Conservation (phyloP, 164 flowering plant species). For the Kingdonia uniflora region DNA sequence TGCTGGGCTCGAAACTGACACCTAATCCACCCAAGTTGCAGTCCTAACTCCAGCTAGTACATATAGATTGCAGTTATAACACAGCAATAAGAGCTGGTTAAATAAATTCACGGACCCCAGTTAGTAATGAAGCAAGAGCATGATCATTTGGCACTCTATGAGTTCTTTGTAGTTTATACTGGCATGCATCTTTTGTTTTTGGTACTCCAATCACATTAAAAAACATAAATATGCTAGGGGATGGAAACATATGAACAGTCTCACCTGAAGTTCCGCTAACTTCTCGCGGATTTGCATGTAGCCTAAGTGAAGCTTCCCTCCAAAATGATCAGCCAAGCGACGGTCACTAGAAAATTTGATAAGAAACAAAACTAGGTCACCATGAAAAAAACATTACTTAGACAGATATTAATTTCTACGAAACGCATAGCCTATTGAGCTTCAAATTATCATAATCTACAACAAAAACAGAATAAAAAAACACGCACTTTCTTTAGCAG, state of each 20-base stretch:
- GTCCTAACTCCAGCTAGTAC: too few species aligned
- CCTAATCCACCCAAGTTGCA: too few species aligned
- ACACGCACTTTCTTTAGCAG: conserved; percentile 99
- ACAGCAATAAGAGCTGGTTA: too few species aligned
- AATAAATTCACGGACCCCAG: too few species aligned
- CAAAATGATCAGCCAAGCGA: conserved; percentile 98
- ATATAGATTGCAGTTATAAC: too few species aligned
- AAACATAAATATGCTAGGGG: not conserved
- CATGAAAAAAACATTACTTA: not conserved
- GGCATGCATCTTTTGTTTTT: too few species aligned
- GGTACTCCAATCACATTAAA: too few species aligned
- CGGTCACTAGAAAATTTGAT: conserved; percentile 63
- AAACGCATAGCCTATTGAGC: too few species aligned
- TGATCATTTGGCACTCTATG: too few species aligned
- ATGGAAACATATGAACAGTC: not conserved
- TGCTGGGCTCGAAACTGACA: too few species aligned
- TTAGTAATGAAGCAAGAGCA: too few species aligned
- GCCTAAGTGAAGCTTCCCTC: conserved; percentile 96
- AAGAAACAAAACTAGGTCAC: conserved; percentile 8
- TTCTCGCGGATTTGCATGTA: conserved; percentile 98
- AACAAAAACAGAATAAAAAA: conserved; percentile 59
- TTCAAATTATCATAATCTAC: conserved; percentile 28
- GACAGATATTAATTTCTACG: not conserved
- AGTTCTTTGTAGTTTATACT: too few species aligned
- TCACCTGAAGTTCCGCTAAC: conserved; percentile 83